Evolutionary conservation across 768 basidiomycete genomes (phyloP), one percentile per base, ranked within the genome.

Genomic region (Leccinellum luteum): DNA sequence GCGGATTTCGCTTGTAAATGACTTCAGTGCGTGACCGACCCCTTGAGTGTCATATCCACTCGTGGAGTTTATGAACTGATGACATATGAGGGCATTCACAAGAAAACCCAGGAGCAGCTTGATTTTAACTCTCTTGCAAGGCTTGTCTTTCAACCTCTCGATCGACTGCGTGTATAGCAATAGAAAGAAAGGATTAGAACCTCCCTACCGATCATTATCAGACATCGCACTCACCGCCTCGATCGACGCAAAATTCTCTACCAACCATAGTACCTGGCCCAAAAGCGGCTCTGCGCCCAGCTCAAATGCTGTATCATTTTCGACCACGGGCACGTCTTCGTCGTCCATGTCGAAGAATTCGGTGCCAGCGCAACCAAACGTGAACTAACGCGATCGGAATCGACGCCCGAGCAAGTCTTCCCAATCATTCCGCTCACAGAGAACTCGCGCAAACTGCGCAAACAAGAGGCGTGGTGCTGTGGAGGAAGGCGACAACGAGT

Each of bases 51-150:
- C 28, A 27, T 1, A 35, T n/a, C 57, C 60, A 28, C 53, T 60
- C 1, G 54, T 59, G 10, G 19, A 28, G 41, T 17, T 10, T 47
- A 67, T 59, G 32, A 64, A 55, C 66, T 66, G 12, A 41, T 3
- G 23, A 19, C 0, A 6, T 32, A 59, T 51, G 23, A 48, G 28
- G n/a, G n/a, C 19, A 41, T 17, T 2, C 17, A n/a, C 38, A 38
- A 38, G 17, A 6, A 17, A 15, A 35, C 34, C 32, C 15, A n/a
- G n/a, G 9, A 38, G n/a, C 17, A 34, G 8, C 12, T n/a, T 41
- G 4, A 10, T 19, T 17, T 38, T 38, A 14, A 38, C 38, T 17
- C 38, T n/a, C n/a, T 10, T 41, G 38, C 38, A 10, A 41, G 9
- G n/a, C n/a, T n/a, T 6, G 0, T 17, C 9, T 38, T 38, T 38